phyloP scores from a whole-genome alignment of 139 green algal species.

The Chlamydomonas sp. region DNA sequence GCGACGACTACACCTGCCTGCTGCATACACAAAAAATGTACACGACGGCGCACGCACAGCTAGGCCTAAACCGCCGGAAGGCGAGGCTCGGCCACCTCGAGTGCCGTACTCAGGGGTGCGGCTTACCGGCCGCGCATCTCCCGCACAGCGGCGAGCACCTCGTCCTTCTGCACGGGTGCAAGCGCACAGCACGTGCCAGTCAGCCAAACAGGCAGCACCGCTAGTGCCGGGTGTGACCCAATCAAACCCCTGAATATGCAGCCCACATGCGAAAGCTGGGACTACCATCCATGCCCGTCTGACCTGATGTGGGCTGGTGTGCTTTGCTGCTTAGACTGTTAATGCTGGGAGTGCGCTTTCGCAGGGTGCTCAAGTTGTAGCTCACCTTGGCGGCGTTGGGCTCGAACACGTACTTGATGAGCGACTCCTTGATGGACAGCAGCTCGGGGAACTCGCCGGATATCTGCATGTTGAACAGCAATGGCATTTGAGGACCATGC shows the following conservation, averaged over 20 bases:
- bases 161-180: constrained; percentile 64
- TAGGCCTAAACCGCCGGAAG: too few species aligned
- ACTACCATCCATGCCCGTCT: not conserved
- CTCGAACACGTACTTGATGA: constrained; percentile 96
- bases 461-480: constrained; percentile 62
- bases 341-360: not conserved
- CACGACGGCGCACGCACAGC: too few species aligned
- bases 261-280: too few species aligned
- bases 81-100: too few species aligned
- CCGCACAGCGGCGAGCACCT: constrained; percentile 51
- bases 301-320: too few species aligned
- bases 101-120: not conserved
- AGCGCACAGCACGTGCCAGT: not conserved
- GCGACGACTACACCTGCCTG: too few species aligned
- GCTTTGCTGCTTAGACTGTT: not conserved
- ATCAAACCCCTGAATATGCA: too few species aligned
- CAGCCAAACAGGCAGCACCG: not conserved
- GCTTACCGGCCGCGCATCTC: constrained; percentile 71
- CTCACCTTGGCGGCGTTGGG: constrained; percentile 64
- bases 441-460: constrained; percentile 91
- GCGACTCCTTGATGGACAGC: constrained; percentile 86
- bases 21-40: too few species aligned
- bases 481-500: not conserved
- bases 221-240: not conserved
- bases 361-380: not conserved